Conservation (phyloP, 139 green algal genomes). For the Tetraselmis chui region DNA sequence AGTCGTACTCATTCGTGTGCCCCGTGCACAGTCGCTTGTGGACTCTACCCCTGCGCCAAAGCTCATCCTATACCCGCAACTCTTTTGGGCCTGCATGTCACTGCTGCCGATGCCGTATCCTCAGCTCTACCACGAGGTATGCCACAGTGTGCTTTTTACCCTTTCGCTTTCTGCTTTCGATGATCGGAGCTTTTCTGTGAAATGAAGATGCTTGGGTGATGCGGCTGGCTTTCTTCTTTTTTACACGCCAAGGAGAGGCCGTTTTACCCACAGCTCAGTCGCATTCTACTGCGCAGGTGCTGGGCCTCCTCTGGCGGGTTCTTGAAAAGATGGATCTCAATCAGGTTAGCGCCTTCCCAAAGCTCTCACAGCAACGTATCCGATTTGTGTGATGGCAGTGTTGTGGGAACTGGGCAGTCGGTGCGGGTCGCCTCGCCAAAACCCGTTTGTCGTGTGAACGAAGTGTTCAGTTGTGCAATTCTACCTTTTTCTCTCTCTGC, state of each 20-base stretch:
- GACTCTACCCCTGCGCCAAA: conserved; percentile 40
- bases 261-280: too few species aligned
- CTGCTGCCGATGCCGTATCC: conserved; percentile 36
- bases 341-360: neutral
- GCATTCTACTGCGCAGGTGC: neutral
- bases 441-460: too few species aligned
- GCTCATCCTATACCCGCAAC: conserved; percentile 76
- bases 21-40: conserved; percentile 35
- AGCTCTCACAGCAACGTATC: too few species aligned
- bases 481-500: too few species aligned
- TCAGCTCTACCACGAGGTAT: neutral
- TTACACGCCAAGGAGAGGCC: too few species aligned
- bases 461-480: too few species aligned
- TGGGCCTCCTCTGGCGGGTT: neutral
- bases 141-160: too few species aligned
- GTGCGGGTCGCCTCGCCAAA: too few species aligned
- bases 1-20: neutral
- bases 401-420: too few species aligned
- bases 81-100: conserved; percentile 65
- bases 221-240: too few species aligned
- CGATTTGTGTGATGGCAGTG: too few species aligned
- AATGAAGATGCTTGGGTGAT: too few species aligned
- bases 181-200: neutral
- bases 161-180: neutral
- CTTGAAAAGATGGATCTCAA: neutral